Conservation (phyloP, 2,329 filamentous ascomycete genomes). For the Ophiostoma himal-ulmi region DNA sequence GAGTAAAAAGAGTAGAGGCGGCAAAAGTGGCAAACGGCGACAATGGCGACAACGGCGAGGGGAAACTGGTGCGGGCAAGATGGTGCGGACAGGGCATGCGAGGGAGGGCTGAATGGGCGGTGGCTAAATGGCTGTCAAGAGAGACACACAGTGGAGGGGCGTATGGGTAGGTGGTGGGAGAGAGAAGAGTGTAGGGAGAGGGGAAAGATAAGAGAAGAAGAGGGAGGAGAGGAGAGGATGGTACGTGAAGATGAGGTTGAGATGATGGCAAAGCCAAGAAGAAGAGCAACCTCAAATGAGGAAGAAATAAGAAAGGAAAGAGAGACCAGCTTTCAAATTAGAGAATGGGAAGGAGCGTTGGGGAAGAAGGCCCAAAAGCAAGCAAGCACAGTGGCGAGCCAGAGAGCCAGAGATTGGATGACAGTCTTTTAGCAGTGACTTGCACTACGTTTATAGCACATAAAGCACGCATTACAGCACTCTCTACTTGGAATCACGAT, state of each 20-base stretch:
- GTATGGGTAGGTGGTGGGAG: conserved; percentile 2
- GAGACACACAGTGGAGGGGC: background rate
- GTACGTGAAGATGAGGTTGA: background rate
- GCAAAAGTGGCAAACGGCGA: background rate
- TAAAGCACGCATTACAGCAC: background rate
- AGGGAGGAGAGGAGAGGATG: background rate
- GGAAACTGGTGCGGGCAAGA: background rate
- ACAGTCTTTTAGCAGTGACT: background rate
- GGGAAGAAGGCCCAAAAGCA: background rate
- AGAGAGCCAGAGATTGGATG: background rate
- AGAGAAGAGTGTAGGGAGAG: background rate
- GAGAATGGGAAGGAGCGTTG: background rate
- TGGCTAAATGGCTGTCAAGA: background rate
- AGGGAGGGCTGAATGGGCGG: conserved; percentile 5
- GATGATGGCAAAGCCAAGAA: background rate
- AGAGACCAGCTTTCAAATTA: background rate
- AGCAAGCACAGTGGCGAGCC: background rate
- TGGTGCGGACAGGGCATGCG: conserved; percentile 3
- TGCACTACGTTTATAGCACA: background rate
- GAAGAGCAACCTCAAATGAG: background rate
- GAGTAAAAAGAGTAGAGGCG: background rate
- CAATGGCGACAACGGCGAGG: background rate
- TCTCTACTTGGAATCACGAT: background rate
- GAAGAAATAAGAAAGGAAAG: background rate
- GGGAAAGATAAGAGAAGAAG: background rate